These are phyloP conservation scores for Gaeumannomyces sp. DNA, from an alignment of 2,329 filamentous ascomycete genomes.

Conservation along the genomic window DNA sequence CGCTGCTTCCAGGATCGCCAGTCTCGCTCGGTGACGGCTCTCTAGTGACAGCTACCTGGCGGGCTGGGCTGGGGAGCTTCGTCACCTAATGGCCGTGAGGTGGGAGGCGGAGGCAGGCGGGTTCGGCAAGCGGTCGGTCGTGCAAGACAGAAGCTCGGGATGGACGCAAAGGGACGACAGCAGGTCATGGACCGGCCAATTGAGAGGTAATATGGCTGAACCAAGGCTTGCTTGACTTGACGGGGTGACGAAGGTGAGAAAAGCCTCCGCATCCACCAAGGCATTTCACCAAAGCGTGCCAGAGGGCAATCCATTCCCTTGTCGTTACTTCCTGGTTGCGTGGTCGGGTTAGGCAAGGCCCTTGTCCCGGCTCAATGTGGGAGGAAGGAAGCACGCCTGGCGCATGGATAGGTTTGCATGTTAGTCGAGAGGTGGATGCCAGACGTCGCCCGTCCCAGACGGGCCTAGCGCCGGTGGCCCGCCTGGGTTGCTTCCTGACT, in stretches of 20 bases:
- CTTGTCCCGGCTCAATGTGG: conserved; percentile 7
- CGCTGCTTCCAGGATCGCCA: background rate
- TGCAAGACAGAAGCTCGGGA: background rate
- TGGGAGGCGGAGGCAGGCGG: background rate
- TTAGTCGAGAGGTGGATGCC: conserved; percentile 1
- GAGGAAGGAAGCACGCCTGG: conserved; percentile 7
- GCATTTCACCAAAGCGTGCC: conserved; percentile 7
- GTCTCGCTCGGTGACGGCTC: background rate
- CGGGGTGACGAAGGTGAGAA: conserved; percentile 7
- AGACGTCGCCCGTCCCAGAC: conserved; percentile 1
- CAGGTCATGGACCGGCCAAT: background rate
- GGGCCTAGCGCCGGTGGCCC: background rate
- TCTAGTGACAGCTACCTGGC: too few species aligned
- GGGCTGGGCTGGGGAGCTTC: background rate
- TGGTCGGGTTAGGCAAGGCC: conserved; percentile 5
- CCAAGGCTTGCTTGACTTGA: background rate
- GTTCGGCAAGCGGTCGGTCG: background rate
- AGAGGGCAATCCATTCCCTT: conserved; percentile 8
- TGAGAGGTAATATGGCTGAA: background rate
- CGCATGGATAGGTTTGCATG: conserved; percentile 1
- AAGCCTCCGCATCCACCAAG: conserved; percentile 8
- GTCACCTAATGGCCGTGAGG: background rate
- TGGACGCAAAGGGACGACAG: background rate
- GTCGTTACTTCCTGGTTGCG: conserved; percentile 9
- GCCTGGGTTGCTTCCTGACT: background rate